These are phyloP conservation scores for Acer yangbiense DNA, from an alignment of 345 rosid species.

Conservation along the genomic window DNA sequence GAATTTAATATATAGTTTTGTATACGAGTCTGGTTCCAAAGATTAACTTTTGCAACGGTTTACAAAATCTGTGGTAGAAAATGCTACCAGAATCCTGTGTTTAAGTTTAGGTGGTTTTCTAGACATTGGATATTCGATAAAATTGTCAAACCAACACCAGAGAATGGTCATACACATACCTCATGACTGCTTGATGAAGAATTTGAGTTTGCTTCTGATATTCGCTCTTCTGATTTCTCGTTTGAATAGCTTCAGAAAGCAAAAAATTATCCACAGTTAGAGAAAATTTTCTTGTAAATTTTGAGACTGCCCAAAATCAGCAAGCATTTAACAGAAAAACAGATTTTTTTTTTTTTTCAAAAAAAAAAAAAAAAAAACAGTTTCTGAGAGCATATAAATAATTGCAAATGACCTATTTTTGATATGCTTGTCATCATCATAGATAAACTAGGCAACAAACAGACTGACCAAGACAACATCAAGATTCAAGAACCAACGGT, in stretches of 20 bases:
- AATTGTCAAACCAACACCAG: neutral
- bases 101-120: neutral
- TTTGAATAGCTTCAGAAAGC: constrained; percentile 64
- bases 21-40: neutral
- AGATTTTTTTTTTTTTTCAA: no score
- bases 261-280: constrained; percentile 2
- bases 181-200: constrained; percentile 41
- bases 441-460: neutral
- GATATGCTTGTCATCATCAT: neutral
- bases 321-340: neutral
- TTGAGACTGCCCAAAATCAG: neutral
- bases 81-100: neutral
- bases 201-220: constrained; percentile 42
- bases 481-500: neutral
- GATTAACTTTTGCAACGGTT: neutral
- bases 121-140: neutral
- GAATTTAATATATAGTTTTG: neutral
- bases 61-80: neutral
- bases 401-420: neutral
- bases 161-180: constrained; percentile 45
- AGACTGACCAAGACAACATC: neutral
- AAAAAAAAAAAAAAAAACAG: neutral
- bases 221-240: constrained; percentile 69
- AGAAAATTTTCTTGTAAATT: neutral
- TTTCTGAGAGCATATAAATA: neutral